Percentiles rank a stretch among this genome's conserved stretches.
Evolutionary conservation across 495 filamentous ascomycete species (phyloP).

Genomic region (Hypoxylon crocopeplum): DNA sequence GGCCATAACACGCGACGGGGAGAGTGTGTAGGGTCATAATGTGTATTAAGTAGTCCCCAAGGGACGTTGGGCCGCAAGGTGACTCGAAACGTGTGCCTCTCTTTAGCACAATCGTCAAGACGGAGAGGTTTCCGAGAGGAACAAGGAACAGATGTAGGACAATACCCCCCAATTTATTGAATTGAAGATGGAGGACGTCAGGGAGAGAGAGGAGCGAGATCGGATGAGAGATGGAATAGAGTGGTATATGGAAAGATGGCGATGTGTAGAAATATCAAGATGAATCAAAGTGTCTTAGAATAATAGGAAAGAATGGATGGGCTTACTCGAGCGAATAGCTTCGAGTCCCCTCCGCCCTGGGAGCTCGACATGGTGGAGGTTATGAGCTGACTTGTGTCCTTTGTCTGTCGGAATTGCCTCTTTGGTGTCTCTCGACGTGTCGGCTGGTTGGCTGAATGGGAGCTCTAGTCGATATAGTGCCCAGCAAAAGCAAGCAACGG

Average conservation of each 20-base stretch:
- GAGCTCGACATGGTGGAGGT: conserved; percentile 70
- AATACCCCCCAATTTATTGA: conserved; percentile 8
- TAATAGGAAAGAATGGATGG: conserved; percentile 24
- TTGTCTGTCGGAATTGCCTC: conserved; percentile 31
- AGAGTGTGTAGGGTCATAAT: conserved; percentile 38
- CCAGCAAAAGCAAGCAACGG: conserved; percentile 24
- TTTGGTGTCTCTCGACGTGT: conserved; percentile 28
- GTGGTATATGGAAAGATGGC: background rate
- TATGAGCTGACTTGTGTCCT: conserved; percentile 12
- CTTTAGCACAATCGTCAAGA: conserved; percentile 17
- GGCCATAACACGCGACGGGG: conserved; percentile 41
- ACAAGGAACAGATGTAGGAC: background rate
- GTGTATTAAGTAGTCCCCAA: conserved; percentile 14
- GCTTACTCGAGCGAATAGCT: conserved; percentile 98
- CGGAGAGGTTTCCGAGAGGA: background rate
- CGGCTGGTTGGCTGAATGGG: conserved; percentile 30
- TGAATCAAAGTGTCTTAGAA: conserved; percentile 6
- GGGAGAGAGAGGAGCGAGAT: too few species aligned
- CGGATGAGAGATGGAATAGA: background rate
- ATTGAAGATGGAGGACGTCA: conserved; percentile 1
- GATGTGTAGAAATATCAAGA: background rate
- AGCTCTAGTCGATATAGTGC: conserved; percentile 24
- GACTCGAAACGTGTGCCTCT: conserved; percentile 15
- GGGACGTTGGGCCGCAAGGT: conserved; percentile 15
- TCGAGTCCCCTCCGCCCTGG: conserved; percentile 87